Evolutionary conservation across 306 rosid genomes (phyloP).

Genomic region (Cucurbita pepo): DNA sequence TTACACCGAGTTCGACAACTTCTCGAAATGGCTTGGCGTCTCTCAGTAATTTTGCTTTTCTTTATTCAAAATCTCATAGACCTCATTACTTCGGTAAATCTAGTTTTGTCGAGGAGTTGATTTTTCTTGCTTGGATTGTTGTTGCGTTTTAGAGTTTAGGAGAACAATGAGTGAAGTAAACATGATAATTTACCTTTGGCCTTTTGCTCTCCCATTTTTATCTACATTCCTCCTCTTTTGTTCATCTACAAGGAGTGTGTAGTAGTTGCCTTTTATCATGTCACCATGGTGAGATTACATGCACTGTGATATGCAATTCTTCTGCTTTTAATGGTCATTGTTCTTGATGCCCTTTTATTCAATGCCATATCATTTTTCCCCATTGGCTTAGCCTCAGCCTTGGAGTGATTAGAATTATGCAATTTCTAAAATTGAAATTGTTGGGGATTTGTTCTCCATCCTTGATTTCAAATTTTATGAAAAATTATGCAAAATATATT

Average conservation of each 20-base stretch:
- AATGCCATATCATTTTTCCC: not conserved
- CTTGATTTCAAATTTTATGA: not conserved
- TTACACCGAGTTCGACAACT: constrained; percentile 25
- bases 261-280: not conserved
- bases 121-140: not conserved
- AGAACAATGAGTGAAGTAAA: not conserved
- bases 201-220: not conserved
- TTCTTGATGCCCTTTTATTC: not conserved
- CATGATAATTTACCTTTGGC: not conserved
- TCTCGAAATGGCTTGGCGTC: constrained; percentile 22
- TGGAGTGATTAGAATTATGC: no score
- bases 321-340: not conserved
- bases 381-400: no score
- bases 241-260: not conserved
- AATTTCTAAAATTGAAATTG: not conserved
- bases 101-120: not conserved
- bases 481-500: no score
- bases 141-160: not conserved
- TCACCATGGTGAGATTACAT: not conserved
- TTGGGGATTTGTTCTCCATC: not conserved
- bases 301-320: not conserved
- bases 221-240: not conserved
- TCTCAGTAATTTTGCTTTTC: constrained; percentile 15
- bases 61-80: constrained; percentile 1
- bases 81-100: constrained; percentile 4